Conservation (phyloP, 164 flowering plant species). For the Sextonia rubra region DNA sequence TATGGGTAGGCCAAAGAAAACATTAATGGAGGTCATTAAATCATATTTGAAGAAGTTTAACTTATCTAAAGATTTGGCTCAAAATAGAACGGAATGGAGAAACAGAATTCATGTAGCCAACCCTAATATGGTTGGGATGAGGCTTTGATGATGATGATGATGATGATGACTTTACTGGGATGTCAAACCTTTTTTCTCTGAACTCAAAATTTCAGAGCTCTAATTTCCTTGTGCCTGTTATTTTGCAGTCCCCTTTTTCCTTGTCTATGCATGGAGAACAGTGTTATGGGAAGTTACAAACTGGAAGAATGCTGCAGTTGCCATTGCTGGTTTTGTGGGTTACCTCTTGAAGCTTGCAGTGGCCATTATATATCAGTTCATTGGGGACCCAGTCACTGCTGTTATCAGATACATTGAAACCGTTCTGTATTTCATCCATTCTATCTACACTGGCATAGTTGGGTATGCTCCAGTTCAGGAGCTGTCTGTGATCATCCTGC, state of each 20-base stretch:
- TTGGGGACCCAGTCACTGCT: conserved; percentile 66
- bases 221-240: background rate
- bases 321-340: conserved; percentile 34
- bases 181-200: too few relatives aligned
- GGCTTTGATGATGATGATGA: too few relatives aligned
- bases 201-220: background rate
- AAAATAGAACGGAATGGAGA: too few relatives aligned
- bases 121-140: too few relatives aligned
- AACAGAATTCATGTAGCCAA: too few relatives aligned
- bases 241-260: conserved; percentile 52
- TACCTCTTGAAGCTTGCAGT: conserved; percentile 50
- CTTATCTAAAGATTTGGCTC: too few relatives aligned
- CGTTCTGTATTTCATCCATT: conserved; percentile 42
- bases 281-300: conserved; percentile 79
- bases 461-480: conserved; percentile 74
- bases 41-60: too few relatives aligned
- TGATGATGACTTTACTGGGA: too few relatives aligned
- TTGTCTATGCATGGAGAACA: conserved; percentile 76
- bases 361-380: conserved; percentile 53
- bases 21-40: too few relatives aligned
- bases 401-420: conserved; percentile 48
- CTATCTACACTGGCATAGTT: conserved; percentile 65
- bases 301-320: conserved; percentile 51
- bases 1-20: too few relatives aligned
- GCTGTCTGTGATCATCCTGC: conserved; percentile 45